phyloP scores from a whole-genome alignment of 2,329 filamentous ascomycete species.

The Colletotrichum gigasporum region DNA sequence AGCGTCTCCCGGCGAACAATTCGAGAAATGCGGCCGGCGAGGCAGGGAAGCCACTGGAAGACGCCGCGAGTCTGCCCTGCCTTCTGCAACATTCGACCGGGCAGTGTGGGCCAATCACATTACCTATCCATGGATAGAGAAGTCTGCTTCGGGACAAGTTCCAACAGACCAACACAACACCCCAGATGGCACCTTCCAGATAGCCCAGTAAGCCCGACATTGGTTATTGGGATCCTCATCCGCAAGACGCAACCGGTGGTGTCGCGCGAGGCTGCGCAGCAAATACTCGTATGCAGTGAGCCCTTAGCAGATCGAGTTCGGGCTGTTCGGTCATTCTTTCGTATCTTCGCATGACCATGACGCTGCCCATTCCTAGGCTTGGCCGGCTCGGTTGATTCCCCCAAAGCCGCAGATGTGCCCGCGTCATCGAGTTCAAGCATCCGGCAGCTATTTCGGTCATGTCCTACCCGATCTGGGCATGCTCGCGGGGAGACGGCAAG shows the following conservation, averaged over 20 bases:
- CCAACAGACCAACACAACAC: neutral
- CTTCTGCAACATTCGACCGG: neutral
- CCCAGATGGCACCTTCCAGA: slow-evolving; percentile 6
- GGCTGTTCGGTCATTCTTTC: neutral
- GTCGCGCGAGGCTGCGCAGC: no score
- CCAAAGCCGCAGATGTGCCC: slow-evolving; percentile 14
- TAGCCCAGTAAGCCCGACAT: neutral
- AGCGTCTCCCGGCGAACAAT: slow-evolving; percentile 7
- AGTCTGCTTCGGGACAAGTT: neutral
- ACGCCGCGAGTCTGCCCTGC: neutral
- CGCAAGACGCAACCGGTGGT: no score
- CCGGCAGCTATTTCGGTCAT: neutral
- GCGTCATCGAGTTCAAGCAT: slow-evolving; percentile 6
- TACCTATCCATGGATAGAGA: no score
- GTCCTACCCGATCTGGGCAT: slow-evolving; percentile 10
- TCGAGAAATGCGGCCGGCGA: slow-evolving; percentile 22
- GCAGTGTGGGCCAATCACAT: neutral
- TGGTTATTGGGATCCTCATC: no score
- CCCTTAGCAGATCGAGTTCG: no score
- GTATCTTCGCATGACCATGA: neutral
- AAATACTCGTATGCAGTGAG: no score
- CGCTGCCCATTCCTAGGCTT: neutral
- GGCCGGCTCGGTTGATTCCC: slow-evolving; percentile 5
- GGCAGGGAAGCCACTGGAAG: slow-evolving; percentile 23
- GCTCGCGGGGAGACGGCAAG: slow-evolving; percentile 1